Base-by-base conservation (phyloP, 805 yeast genomes). In the Metschnikowia kunwiensis region DNA sequence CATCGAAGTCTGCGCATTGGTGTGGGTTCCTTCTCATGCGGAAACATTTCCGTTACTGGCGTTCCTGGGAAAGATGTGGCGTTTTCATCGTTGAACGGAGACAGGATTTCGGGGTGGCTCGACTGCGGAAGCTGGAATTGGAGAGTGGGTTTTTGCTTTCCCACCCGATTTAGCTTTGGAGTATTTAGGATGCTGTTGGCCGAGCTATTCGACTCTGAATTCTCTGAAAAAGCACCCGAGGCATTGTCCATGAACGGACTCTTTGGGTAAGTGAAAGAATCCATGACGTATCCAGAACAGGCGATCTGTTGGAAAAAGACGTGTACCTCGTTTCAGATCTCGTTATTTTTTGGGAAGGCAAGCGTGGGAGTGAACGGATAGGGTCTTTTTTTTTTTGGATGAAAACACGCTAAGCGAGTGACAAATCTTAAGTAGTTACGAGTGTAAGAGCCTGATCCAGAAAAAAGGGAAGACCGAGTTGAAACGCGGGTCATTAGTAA, bases 1-100 rank as follows among this genome's bases (percentile, higher is more conserved):
- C 95, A 86, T 61, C 96, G 72, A 49, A 81, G 75, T 51, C 94
- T 73, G 47, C 82, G 78, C 78, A 84, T 82, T n/a, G 72, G 64
- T 0, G 83, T 68, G 11, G 32, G 36, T 28, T 47, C 48, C 27
- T 26, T 28, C 15, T 43, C 48, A 5, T 27, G 36, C 6, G 44
- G 40, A 14, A 36, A 38, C 38, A 32, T 43, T 31, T 38, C 36
- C 15, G 41, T 36, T 15, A 40, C 15, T 16, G 49, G 51, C 12
- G 51, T 40, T 4, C 39, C 40, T 7, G 47, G 44, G 5, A 31
- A 27, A 13, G 29, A 20, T 5, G 31, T 13, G 8, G 32, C 40
- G 15, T 36, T 15, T 3, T 18, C 29, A 15, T 36, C 40, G n/a
- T 14, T 36, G 35, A 63, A 63, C 2, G 68, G 68, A 6, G 69